phyloP scores from a whole-genome alignment of 257 asterid genomes.

The Plantago ovata region DNA sequence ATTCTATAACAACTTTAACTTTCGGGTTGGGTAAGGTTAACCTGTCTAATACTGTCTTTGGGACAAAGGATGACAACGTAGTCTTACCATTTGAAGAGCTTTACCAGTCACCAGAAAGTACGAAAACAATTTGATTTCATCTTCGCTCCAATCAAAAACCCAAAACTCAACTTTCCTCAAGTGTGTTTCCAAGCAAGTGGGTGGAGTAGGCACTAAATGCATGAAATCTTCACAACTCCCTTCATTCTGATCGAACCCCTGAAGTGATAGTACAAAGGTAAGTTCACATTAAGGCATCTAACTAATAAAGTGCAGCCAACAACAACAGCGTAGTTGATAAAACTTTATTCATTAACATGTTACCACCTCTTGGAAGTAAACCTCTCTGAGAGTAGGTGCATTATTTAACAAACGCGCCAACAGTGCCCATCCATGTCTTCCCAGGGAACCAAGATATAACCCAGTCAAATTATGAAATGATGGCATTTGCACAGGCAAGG shows the following conservation, averaged over 20 bases:
- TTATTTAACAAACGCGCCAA: not conserved
- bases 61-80: no score
- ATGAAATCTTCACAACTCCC: not conserved
- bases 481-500: not conserved
- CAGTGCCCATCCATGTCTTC: not conserved
- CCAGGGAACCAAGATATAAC: not conserved
- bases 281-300: no score
- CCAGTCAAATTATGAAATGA: constrained; percentile 1
- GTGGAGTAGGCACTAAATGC: not conserved
- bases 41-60: no score
- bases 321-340: not conserved
- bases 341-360: not conserved
- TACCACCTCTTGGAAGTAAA: not conserved
- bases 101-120: no score
- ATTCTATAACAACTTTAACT: no score
- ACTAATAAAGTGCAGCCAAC: not conserved
- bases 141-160: constrained; percentile 2
- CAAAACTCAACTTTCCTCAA: constrained; percentile 5
- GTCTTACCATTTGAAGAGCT: no score
- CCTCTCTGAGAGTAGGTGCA: not conserved
- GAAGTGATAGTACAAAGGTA: not conserved
- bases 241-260: not conserved
- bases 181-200: not conserved
- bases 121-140: no score
- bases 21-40: no score